A percentile compares a stretch with the other conserved stretches of the same genome.
phyloP scores from a whole-genome alignment of 192 early-diverging fungal genomes.

The Rhizoclosmatium sp. region DNA sequence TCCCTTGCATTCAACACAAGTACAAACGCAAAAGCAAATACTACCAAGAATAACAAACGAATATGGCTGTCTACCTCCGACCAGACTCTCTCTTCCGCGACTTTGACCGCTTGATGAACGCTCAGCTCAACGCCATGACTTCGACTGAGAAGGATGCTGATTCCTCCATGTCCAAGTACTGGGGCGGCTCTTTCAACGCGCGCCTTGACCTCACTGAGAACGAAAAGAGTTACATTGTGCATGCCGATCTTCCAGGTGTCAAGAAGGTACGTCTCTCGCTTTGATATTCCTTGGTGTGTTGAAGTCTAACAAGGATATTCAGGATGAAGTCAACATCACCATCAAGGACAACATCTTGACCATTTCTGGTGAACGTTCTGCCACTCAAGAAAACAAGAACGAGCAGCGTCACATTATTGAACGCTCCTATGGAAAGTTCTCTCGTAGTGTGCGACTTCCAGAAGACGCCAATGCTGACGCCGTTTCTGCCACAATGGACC shows the following conservation, averaged over 20 bases:
- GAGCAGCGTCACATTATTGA: slow-evolving; percentile 47
- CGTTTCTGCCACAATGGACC: slow-evolving; percentile 40
- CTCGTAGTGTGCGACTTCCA: slow-evolving; percentile 43
- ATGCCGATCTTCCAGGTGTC: slow-evolving; percentile 53
- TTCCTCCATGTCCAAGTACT: neutral
- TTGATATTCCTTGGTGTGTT: neutral
- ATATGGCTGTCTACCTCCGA: neutral
- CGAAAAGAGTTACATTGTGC: slow-evolving; percentile 41
- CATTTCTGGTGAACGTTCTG: slow-evolving; percentile 47
- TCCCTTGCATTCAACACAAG: neutral
- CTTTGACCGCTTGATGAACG: slow-evolving; percentile 16
- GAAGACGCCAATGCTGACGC: slow-evolving; percentile 47
- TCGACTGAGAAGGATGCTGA: neutral
- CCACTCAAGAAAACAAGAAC: slow-evolving; percentile 39
- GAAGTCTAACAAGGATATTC: neutral
- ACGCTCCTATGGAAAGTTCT: slow-evolving; percentile 49
- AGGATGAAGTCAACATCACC: slow-evolving; percentile 41
- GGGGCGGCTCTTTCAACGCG: slow-evolving; percentile 27
- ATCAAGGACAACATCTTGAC: slow-evolving; percentile 46
- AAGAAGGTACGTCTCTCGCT: slow-evolving; percentile 21
- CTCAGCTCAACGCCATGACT: slow-evolving; percentile 1
- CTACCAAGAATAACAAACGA: neutral
- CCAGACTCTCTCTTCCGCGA: slow-evolving; percentile 5
- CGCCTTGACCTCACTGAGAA: slow-evolving; percentile 47
- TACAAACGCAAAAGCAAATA: neutral